Evolutionary conservation across 805 yeast species (phyloP), one percentile per base, ranked within the genome.

Genomic region (Candida maesae): DNA sequence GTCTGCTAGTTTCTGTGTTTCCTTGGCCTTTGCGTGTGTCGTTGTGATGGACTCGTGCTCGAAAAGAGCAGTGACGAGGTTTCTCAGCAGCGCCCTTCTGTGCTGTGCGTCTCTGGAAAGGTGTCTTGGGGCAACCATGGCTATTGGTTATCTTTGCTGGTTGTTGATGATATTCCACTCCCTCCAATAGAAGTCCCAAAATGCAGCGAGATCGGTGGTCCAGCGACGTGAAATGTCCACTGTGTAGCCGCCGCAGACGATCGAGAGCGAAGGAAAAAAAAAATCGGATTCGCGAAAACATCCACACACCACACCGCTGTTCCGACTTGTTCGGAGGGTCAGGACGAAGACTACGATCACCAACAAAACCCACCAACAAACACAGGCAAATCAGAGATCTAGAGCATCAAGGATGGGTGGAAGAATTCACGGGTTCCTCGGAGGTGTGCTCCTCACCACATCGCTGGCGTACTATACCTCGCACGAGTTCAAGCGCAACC

Each of bases 11-110:
- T 76, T 68, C 44, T 79, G 83, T 0, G 88, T 76, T 45, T 78
- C 79, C 59, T 79, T 81, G 35, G 91, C 90, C 60, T 82, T 83
- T 20, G 86, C 84, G 47, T 74, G 76, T 1, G 95, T 84, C 1
- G 93, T 83, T 6, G 77, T 71, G 40, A 84, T 76, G 15, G 82
- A 71, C 52, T 84, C 93, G 52, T 84, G 78, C 60, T 81, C 81
- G 26, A 84, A 68, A 27, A 84, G 61, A 11, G 84, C 79, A 2
- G 85, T 70, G 16, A 78, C 85, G 54, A 84, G 64, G 57, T 84
- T 84, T 51, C 79, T 71, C 56, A 84, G 58, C 38, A 81, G 67
- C 21, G 81, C 78, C 14, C 48, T 45, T 49, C 55, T 53, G 45
- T 56, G 61, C 29, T 48, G 50, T 2, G 50, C 38, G 24, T 53